phyloP scores from a whole-genome alignment of 2,329 filamentous ascomycete genomes.

The Capronia americana region DNA sequence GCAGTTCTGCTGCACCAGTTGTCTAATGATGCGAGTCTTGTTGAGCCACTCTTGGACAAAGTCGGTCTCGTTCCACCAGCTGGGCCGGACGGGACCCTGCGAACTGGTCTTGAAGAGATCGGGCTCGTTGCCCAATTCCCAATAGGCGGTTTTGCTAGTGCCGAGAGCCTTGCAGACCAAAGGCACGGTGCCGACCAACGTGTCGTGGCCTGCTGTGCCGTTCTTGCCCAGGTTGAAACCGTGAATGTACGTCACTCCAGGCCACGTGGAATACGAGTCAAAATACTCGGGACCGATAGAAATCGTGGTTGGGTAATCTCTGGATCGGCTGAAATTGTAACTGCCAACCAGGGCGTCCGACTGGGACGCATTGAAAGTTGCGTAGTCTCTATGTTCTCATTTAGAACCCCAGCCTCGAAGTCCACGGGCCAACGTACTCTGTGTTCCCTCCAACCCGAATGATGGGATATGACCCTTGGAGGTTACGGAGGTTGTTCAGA shows the following conservation, averaged over 20 bases:
- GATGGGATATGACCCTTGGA: conserved; percentile 64
- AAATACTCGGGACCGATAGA: conserved; percentile 68
- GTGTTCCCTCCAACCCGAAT: conserved; percentile 72
- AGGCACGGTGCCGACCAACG: conserved; percentile 61
- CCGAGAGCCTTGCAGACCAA: conserved; percentile 64
- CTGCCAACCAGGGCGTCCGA: conserved; percentile 60
- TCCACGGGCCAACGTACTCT: conserved; percentile 47
- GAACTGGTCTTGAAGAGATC: conserved; percentile 63
- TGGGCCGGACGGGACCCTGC: conserved; percentile 60
- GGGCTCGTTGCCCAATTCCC: conserved; percentile 71
- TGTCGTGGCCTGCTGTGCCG: conserved; percentile 58
- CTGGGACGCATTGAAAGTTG: conserved; percentile 63
- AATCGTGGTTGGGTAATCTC: conserved; percentile 67
- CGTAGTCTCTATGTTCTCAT: conserved; percentile 56
- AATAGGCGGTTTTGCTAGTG: conserved; percentile 58
- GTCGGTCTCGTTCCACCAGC: conserved; percentile 59
- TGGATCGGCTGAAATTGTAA: conserved; percentile 56
- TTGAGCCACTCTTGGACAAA: conserved; percentile 66
- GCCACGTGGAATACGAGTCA: conserved; percentile 66
- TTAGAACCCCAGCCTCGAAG: conserved; percentile 3
- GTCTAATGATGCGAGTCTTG: conserved; percentile 59
- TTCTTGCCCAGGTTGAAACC: conserved; percentile 68
- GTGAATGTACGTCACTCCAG: conserved; percentile 63
- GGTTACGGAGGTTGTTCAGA: conserved; percentile 61
- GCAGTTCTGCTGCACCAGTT: conserved; percentile 56